Conservation (phyloP, 257 asterid genomes). For the Gynochthodes officinalis region DNA sequence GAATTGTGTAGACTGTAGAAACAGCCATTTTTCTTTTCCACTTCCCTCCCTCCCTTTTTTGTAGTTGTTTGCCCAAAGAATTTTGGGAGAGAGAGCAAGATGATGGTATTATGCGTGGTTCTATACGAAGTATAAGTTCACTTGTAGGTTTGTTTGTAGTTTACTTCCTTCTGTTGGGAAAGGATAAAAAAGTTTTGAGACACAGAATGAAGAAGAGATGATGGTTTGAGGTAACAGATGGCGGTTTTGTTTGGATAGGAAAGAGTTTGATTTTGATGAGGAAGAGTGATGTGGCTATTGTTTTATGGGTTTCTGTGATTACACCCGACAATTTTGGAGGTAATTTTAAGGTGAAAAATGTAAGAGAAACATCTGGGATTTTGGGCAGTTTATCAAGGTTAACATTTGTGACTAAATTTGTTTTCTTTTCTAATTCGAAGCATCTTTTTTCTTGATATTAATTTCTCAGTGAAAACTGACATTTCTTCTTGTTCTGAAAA, state of each 20-base stretch:
- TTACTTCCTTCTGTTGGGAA: background rate
- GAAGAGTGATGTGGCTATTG: conserved; percentile 15
- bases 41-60: conserved; percentile 23
- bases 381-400: background rate
- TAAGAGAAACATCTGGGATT: conserved; percentile 14
- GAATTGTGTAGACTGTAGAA: conserved; percentile 62
- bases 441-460: background rate
- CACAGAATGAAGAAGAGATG: conserved; percentile 34
- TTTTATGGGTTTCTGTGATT: conserved; percentile 17
- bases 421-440: background rate
- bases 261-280: conserved; percentile 22
- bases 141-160: conserved; percentile 1
- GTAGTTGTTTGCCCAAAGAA: conserved; percentile 9
- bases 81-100: conserved; percentile 23
- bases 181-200: conserved; percentile 24
- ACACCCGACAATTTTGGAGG: conserved; percentile 28
- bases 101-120: conserved; percentile 14
- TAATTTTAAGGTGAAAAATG: conserved; percentile 23
- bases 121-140: conserved; percentile 2
- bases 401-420: conserved; percentile 8
- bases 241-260: conserved; percentile 31
- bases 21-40: conserved; percentile 56
- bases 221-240: conserved; percentile 34
- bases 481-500: background rate
- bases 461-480: background rate